Conservation (phyloP, 192 early-diverging fungal genomes). For the Linderina pennispora region DNA sequence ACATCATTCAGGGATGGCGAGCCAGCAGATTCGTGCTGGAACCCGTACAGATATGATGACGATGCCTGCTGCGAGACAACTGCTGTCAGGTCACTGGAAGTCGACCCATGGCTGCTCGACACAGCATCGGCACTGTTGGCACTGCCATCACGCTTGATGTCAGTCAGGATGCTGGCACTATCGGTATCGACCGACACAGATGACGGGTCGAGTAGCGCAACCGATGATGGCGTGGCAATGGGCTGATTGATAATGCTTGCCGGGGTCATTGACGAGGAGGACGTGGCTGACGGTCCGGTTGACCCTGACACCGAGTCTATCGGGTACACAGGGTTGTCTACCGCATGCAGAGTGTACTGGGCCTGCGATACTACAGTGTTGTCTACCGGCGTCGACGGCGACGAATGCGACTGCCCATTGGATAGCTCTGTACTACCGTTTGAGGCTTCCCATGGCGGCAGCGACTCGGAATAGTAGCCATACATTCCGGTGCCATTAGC, state of each 20-base stretch:
- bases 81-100: constrained; percentile 1
- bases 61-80: not conserved
- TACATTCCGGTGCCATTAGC: constrained; percentile 18
- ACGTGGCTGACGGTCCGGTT: not conserved
- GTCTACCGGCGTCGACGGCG: constrained; percentile 25
- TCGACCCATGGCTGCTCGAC: not conserved
- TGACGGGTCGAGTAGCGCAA: not conserved
- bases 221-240: not conserved
- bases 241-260: constrained; percentile 19
- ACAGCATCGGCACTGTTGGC: not conserved
- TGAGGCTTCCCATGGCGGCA: constrained; percentile 12
- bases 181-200: not conserved
- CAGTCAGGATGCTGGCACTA: not conserved
- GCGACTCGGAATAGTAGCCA: constrained; percentile 27
- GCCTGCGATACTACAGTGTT: constrained; percentile 2
- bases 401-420: constrained; percentile 27
- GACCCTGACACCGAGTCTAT: not conserved
- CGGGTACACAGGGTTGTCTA: constrained; percentile 10
- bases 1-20: constrained; percentile 42
- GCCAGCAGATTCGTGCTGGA: not conserved
- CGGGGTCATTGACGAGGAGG: constrained; percentile 14
- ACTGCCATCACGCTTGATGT: not conserved
- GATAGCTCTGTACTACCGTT: constrained; percentile 5
- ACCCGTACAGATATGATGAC: constrained; percentile 7
- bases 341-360: constrained; percentile 27